A percentile compares a stretch with the other conserved stretches of the same genome.
Conservation (phyloP, 2,329 filamentous ascomycete genomes). For the Penicillium brasilianum region DNA sequence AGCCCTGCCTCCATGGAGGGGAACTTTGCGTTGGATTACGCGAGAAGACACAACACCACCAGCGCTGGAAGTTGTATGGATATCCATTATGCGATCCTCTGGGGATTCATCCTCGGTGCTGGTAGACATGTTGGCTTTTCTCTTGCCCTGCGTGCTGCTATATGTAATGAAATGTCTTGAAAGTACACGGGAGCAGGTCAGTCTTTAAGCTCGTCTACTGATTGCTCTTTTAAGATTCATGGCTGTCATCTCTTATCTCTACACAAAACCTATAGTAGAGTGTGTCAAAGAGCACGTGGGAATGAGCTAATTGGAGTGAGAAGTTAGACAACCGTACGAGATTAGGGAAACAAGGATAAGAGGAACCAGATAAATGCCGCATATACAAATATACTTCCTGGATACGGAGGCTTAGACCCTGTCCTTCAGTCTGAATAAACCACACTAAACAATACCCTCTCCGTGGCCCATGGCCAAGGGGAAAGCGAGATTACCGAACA, state of each 20-base stretch:
- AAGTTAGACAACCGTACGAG: background rate
- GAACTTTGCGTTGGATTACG: background rate
- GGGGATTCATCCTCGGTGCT: background rate
- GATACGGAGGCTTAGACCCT: background rate
- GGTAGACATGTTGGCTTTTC: conserved; percentile 1
- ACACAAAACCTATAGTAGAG: background rate
- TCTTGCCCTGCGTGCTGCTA: background rate
- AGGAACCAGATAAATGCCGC: conserved; percentile 6
- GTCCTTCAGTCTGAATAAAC: no score
- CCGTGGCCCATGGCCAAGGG: background rate
- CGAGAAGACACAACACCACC: conserved; percentile 4
- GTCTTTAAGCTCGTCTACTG: background rate
- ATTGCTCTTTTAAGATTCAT: background rate
- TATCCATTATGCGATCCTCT: conserved; percentile 6
- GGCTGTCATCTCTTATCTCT: background rate
- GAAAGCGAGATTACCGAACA: background rate
- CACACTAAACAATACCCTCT: background rate
- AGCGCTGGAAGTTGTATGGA: background rate
- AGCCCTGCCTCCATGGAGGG: background rate
- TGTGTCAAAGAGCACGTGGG: background rate
- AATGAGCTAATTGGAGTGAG: background rate
- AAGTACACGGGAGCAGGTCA: background rate
- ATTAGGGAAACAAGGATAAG: conserved; percentile 6
- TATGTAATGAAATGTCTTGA: background rate
- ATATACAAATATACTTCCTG: background rate